phyloP scores from a whole-genome alignment of 2,329 filamentous ascomycete species.

The Helotiales sp. region DNA sequence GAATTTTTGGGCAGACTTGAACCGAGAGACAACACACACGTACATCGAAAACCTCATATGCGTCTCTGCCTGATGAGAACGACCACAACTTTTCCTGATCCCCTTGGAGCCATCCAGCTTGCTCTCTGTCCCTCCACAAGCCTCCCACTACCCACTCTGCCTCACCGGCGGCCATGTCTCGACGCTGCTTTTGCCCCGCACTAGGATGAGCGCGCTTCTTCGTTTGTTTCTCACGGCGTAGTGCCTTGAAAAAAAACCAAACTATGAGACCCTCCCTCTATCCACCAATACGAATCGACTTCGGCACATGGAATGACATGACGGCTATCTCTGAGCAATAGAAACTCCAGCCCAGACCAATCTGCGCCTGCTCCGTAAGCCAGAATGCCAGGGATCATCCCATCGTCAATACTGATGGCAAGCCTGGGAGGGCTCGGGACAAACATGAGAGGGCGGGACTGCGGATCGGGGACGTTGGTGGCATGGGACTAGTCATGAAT shows the following conservation, averaged over 20 bases:
- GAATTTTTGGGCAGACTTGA: not conserved
- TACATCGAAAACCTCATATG: slow-evolving; percentile 18
- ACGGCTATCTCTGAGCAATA: slow-evolving; percentile 38
- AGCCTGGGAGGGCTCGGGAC: slow-evolving; percentile 23
- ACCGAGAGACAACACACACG: slow-evolving; percentile 1
- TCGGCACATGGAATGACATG: slow-evolving; percentile 31
- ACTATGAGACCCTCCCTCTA: slow-evolving; percentile 18
- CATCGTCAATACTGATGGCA: slow-evolving; percentile 32
- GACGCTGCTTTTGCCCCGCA: slow-evolving; percentile 28
- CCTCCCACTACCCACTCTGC: slow-evolving; percentile 7
- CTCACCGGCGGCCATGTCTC: slow-evolving; percentile 11
- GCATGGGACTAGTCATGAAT: slow-evolving; percentile 23
- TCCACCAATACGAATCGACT: slow-evolving; percentile 29
- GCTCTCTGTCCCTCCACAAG: slow-evolving; percentile 6
- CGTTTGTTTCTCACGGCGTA: slow-evolving; percentile 28
- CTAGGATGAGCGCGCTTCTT: slow-evolving; percentile 44
- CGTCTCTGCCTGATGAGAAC: slow-evolving; percentile 26
- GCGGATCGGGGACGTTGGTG: slow-evolving; percentile 24
- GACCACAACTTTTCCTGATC: not conserved
- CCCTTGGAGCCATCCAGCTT: slow-evolving; percentile 10
- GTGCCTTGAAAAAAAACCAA: slow-evolving; percentile 11
- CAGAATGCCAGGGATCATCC: slow-evolving; percentile 32
- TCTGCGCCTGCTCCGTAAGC: slow-evolving; percentile 30
- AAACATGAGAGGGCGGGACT: slow-evolving; percentile 32
- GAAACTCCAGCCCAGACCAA: slow-evolving; percentile 30